phyloP scores from a whole-genome alignment of 495 filamentous ascomycete species.

The Annulohypoxylon moriforme region DNA sequence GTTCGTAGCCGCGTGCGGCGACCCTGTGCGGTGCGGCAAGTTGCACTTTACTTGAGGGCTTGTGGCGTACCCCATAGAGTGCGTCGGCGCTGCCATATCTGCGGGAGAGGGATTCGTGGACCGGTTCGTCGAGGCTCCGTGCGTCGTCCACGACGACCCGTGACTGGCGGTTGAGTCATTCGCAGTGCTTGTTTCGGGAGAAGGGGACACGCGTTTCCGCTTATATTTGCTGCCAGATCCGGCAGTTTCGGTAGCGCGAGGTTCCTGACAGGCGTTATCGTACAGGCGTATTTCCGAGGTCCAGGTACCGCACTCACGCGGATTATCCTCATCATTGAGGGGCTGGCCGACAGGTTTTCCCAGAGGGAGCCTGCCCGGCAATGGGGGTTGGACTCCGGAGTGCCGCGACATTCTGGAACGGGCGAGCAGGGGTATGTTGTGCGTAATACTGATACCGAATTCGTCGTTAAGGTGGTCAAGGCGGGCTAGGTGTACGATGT shows the following conservation, averaged over 20 bases:
- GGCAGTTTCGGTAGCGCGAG: background rate
- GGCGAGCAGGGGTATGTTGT: slow-evolving; percentile 56
- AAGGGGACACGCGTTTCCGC: slow-evolving; percentile 24
- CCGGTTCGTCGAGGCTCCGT: background rate
- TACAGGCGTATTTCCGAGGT: background rate
- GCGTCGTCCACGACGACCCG: slow-evolving; percentile 1
- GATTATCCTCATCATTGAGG: background rate
- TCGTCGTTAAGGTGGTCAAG: slow-evolving; percentile 27
- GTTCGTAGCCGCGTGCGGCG: background rate
- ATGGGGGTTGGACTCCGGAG: slow-evolving; percentile 45
- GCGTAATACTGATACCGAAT: slow-evolving; percentile 25
- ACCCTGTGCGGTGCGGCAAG: slow-evolving; percentile 24
- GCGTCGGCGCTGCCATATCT: background rate
- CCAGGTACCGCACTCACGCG: slow-evolving; percentile 26
- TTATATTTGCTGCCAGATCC: slow-evolving; percentile 5
- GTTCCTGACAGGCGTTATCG: background rate
- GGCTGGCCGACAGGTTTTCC: slow-evolving; percentile 42
- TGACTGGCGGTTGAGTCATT: slow-evolving; percentile 2
- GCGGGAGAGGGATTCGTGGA: slow-evolving; percentile 15
- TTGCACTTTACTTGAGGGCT: background rate
- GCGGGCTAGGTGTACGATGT: slow-evolving; percentile 30
- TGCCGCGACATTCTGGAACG: slow-evolving; percentile 48
- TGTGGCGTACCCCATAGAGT: background rate
- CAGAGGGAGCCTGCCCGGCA: slow-evolving; percentile 53
- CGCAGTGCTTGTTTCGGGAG: background rate